Base-by-base conservation (phyloP, 2,329 filamentous ascomycete species). In the Penicillium sp. region DNA sequence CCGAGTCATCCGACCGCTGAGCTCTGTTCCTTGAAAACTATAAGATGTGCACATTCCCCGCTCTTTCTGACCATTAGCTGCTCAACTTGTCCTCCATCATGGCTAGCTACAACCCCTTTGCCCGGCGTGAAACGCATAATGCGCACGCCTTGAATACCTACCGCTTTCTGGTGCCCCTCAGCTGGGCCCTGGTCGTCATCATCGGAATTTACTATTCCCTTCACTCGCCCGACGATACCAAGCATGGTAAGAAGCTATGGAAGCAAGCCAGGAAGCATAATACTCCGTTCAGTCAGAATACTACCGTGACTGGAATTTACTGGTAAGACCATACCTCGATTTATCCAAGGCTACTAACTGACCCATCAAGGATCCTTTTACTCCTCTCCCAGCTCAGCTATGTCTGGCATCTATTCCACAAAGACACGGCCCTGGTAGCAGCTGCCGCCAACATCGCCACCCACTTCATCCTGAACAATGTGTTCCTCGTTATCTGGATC, bases 391-490 rank as follows among this genome's bases (percentile, higher is more conserved):
- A 95, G 67, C 73, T 85, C 46, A 83, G 80, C 59, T 95, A 95
- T 69, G 76, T 90, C 52, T 81, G 78, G 61, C 83, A 89, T 62
- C 81, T 95, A 57, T 95, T 89, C 77, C 84, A 82, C 41, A 75
- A 76, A 57, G 81, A 86, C 58, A 66, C 76, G 40, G 80, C 81
- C 25, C 76, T 81, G 46, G 81, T 89, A 55, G 80, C 81, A 52
- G 79, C 82, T 13, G 88, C 89, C 20, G 86, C 86, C 57, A 84
- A 87, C 58, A 85, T 95, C 12, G 89, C 88, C 53, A 80, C 82
- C 59, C 88, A 95, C 75, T 95, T 92, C 71, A 89, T 95, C 67
- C 67, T 87, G 61, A 87, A 89, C 78, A 95, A 95, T 71, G 74
- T 95, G 37, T 79, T 95, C 52, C 82, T 89, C 69, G 87, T 91